Percentiles rank a stretch among this genome's conserved stretches.
Evolutionary conservation across 768 basidiomycete genomes (phyloP).

Genomic region (Amanita molliuscula): DNA sequence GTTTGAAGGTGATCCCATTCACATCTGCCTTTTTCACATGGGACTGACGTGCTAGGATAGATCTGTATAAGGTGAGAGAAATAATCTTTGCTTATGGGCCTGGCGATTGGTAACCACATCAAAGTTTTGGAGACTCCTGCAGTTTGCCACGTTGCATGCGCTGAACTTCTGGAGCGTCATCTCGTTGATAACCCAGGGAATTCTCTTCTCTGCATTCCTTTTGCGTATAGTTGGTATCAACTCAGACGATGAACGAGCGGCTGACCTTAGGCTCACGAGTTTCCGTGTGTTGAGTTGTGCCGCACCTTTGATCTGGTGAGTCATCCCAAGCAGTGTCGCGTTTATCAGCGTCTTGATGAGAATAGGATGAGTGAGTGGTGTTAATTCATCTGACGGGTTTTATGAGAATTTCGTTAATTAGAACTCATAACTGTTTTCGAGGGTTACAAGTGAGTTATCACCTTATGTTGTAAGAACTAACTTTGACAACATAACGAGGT

Average conservation of each 20-base stretch:
- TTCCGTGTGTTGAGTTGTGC: slow-evolving; percentile 88
- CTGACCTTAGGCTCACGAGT: slow-evolving; percentile 45
- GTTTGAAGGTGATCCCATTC: slow-evolving; percentile 52
- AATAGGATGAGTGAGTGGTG: slow-evolving; percentile 68
- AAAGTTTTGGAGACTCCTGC: slow-evolving; percentile 61
- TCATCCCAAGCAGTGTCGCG: slow-evolving; percentile 6
- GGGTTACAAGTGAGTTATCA: slow-evolving; percentile 52
- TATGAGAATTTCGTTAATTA: slow-evolving; percentile 17
- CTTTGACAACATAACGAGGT: slow-evolving; percentile 27
- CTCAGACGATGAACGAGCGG: slow-evolving; percentile 22
- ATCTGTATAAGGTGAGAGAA: slow-evolving; percentile 41
- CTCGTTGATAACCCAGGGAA: slow-evolving; percentile 58
- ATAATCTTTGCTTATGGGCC: not conserved
- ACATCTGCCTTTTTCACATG: not conserved
- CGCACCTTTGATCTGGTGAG: slow-evolving; percentile 80
- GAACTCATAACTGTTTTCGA: slow-evolving; percentile 76
- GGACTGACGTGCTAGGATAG: slow-evolving; percentile 16
- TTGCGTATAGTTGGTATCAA: slow-evolving; percentile 56
- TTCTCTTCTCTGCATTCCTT: slow-evolving; percentile 65
- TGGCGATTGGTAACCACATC: not conserved
- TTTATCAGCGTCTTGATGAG: not conserved
- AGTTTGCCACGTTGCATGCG: slow-evolving; percentile 72
- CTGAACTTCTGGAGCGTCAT: slow-evolving; percentile 73
- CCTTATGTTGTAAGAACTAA: not conserved
- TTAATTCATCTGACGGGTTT: not conserved